Evolutionary conservation across 345 rosid species (phyloP).

Genomic region (Rhodomyrtus tomentosa): DNA sequence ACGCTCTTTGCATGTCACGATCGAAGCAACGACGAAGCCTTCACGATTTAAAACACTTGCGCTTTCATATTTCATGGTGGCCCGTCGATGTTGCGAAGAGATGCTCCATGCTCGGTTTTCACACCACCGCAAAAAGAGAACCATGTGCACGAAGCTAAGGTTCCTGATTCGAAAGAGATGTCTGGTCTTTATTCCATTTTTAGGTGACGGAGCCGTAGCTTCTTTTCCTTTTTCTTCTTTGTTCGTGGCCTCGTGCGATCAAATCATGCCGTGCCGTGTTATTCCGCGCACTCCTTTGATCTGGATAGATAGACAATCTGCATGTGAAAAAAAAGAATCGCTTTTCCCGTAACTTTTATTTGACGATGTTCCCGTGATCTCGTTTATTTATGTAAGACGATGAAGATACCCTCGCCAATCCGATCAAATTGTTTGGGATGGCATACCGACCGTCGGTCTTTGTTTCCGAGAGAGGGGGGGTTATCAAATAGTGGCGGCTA

Average conservation of each 20-base stretch:
- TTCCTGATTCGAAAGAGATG: neutral
- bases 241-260: rapidly evolving
- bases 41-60: neutral
- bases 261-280: neutral
- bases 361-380: rapidly evolving
- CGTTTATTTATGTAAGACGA: too few species aligned
- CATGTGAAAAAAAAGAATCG: rapidly evolving
- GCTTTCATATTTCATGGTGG: neutral
- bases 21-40: neutral
- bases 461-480: neutral
- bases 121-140: neutral
- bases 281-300: rapidly evolving
- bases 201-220: neutral
- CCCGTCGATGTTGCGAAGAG: neutral
- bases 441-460: neutral
- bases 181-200: neutral
- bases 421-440: too few species aligned
- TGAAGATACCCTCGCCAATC: too few species aligned
- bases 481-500: neutral
- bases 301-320: neutral
- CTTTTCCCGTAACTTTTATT: neutral
- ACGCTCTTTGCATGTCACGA: neutral
- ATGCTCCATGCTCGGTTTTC: neutral
- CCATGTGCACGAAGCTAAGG: neutral
- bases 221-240: neutral